Evolutionary conservation across 805 yeast genomes (phyloP).

Genomic region (Starmerella vaccinii): DNA sequence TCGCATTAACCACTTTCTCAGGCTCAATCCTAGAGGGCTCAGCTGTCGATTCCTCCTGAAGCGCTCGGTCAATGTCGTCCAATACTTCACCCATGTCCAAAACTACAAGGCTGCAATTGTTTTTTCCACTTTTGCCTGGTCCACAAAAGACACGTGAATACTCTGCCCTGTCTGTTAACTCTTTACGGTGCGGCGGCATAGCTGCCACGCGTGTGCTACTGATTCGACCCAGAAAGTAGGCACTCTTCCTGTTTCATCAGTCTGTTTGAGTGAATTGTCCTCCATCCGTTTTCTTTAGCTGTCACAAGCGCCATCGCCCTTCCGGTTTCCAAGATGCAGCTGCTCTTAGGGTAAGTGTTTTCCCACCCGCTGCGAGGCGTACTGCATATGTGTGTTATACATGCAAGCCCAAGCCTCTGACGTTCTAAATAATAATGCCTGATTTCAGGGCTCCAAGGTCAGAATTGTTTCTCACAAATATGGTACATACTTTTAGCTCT

Average conservation of each 20-base stretch:
- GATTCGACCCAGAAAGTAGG: too few relatives aligned
- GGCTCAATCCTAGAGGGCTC: neutral
- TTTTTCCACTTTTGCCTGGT: neutral
- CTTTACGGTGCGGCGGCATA: too few relatives aligned
- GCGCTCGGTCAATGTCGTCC: conserved; percentile 14
- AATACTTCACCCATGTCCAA: neutral
- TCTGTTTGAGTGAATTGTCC: neutral
- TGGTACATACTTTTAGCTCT: too few relatives aligned
- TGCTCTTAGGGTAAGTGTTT: neutral
- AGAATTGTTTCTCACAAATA: too few relatives aligned
- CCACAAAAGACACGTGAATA: conserved; percentile 4
- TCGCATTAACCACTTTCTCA: neutral
- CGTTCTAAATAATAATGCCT: neutral
- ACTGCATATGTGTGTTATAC: neutral
- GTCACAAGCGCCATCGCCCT: neutral
- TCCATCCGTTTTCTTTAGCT: neutral
- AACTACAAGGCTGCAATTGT: neutral
- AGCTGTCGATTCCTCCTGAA: conserved; percentile 2
- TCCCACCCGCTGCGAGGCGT: neutral
- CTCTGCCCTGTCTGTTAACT: neutral
- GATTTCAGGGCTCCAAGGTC: too few relatives aligned
- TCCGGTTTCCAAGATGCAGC: neutral
- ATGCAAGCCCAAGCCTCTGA: too few relatives aligned
- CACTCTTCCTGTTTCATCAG: too few relatives aligned
- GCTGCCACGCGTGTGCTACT: too few relatives aligned